Base-by-base conservation (phyloP, 106 monocot genomes). In the Posidonia australis region DNA sequence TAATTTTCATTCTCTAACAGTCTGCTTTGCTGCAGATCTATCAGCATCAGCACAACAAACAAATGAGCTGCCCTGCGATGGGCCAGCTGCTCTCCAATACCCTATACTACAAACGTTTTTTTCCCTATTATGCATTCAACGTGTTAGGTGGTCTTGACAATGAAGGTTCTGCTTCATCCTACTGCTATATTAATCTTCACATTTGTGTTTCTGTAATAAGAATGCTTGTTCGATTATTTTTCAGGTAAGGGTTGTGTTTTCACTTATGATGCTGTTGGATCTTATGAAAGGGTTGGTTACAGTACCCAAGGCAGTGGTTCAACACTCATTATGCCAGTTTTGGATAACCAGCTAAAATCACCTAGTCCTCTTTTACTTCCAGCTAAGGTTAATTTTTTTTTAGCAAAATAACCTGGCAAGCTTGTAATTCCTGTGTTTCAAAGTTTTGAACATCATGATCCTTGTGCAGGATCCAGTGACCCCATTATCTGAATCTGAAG, bases 1-100 rank as follows among this genome's bases (percentile, higher is more conserved):
- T 58, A 28, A 32, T 30, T 58, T 17, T 49, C 13, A 49, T 74
- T 11, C 7, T 49, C 43, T 51, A 13, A 17, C 73, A 44, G 13
- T 22, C 64, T 55, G 54, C 14, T 63, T 19, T 47, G 51, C 20
- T 64, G 32, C 81, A 98, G 96, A 67, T 87, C 30, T 98, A 98
- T 83, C 96, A 98, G 58, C 96, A 98, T 72, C 96, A 98, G 64
- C 96, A 98, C 63, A 90, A 84, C 68, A 98, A 98, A 51, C 84
- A 90, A 62, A 98, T 98, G 96, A 85, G 87, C 70, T 98, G 96
- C 56, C 96, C 96, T 59, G 96, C 90, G 7, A 90, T 98, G 96
- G 96, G 78, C 28, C 87, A 87, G 24, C 90, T 98, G 14, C 79
- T 98, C 17, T 98, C 96, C 44, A 98, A 98, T 60, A 90, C 90